These are phyloP conservation scores for Pythium oligandrum DNA, from an alignment of 352 stramenopile genomes.

Conservation along the genomic window DNA sequence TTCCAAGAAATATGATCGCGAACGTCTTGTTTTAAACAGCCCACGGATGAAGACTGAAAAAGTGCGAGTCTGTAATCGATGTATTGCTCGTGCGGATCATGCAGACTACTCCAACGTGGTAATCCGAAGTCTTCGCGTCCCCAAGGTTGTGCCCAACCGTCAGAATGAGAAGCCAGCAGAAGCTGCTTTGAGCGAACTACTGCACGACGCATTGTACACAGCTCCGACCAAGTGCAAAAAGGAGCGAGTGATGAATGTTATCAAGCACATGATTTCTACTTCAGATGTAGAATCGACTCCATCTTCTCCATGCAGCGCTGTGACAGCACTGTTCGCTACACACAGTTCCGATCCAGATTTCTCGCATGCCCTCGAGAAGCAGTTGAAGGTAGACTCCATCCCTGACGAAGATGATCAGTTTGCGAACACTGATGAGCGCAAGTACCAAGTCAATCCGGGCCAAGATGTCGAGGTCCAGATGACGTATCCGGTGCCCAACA, in stretches of 20 bases:
- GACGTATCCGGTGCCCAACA: conserved; percentile 18
- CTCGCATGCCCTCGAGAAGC: neutral
- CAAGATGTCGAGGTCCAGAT: conserved; percentile 29
- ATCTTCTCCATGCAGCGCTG: no score
- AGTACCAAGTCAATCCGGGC: conserved; percentile 30
- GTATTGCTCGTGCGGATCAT: conserved; percentile 43
- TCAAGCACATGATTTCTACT: conserved; percentile 7
- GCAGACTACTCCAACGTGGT: conserved; percentile 47
- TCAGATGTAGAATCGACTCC: no score
- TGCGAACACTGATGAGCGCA: conserved; percentile 39
- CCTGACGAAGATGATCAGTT: conserved; percentile 12
- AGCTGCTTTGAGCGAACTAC: conserved; percentile 25
- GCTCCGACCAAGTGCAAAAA: conserved; percentile 26
- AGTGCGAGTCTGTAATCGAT: conserved; percentile 52
- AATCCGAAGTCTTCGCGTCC: conserved; percentile 16
- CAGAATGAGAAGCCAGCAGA: conserved; percentile 16
- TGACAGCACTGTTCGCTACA: neutral
- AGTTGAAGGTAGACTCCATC: neutral
- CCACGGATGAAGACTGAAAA: conserved; percentile 13
- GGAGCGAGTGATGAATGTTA: conserved; percentile 40
- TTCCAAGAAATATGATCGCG: conserved; percentile 27
- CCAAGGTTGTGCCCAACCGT: conserved; percentile 20
- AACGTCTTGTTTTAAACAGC: conserved; percentile 10
- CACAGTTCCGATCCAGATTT: neutral
- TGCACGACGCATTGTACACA: conserved; percentile 32